Conservation (phyloP, 2,329 filamentous ascomycete species). For the Nigrospora osmanthi region DNA sequence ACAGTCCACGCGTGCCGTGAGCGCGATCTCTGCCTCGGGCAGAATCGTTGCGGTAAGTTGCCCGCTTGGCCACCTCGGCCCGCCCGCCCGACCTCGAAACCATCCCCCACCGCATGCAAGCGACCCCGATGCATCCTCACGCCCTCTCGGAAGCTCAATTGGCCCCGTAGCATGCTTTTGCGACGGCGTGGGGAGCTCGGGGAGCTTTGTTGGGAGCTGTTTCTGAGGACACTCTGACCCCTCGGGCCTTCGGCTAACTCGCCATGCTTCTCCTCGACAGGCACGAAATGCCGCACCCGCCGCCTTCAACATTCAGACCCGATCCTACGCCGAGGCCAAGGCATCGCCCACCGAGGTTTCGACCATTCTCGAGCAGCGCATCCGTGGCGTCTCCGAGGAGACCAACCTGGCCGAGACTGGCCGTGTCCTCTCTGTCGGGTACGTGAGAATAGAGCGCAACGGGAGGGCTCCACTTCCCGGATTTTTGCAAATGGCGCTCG, state of each 20-base stretch:
- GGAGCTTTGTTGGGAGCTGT: slow-evolving; percentile 29
- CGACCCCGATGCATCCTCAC: slow-evolving; percentile 23
- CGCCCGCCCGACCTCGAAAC: slow-evolving; percentile 28
- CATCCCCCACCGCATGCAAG: slow-evolving; percentile 35
- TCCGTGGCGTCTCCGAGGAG: slow-evolving; percentile 97
- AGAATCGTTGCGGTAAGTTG: slow-evolving; percentile 91
- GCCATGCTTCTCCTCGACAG: slow-evolving; percentile 49
- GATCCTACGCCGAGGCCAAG: slow-evolving; percentile 92
- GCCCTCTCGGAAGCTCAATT: slow-evolving; percentile 26
- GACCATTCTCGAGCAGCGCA: slow-evolving; percentile 98
- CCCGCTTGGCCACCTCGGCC: slow-evolving; percentile 27
- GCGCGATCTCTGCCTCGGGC: slow-evolving; percentile 85
- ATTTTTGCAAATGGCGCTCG: no score
- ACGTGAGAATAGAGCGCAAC: slow-evolving; percentile 38
- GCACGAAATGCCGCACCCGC: slow-evolving; percentile 79
- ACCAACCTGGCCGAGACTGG: slow-evolving; percentile 94
- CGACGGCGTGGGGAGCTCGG: slow-evolving; percentile 21
- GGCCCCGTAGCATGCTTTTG: slow-evolving; percentile 22
- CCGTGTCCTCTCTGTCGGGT: slow-evolving; percentile 97
- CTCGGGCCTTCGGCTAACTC: slow-evolving; percentile 7
- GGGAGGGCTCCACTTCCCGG: no score
- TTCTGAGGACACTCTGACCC: slow-evolving; percentile 7
- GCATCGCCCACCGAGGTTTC: slow-evolving; percentile 96
- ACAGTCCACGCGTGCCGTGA: slow-evolving; percentile 91
- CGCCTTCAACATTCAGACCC: slow-evolving; percentile 67